Percentiles rank a stretch among this genome's conserved stretches.
Conservation (phyloP, 495 filamentous ascomycete species). For the Amphirosellinia nigrospora region DNA sequence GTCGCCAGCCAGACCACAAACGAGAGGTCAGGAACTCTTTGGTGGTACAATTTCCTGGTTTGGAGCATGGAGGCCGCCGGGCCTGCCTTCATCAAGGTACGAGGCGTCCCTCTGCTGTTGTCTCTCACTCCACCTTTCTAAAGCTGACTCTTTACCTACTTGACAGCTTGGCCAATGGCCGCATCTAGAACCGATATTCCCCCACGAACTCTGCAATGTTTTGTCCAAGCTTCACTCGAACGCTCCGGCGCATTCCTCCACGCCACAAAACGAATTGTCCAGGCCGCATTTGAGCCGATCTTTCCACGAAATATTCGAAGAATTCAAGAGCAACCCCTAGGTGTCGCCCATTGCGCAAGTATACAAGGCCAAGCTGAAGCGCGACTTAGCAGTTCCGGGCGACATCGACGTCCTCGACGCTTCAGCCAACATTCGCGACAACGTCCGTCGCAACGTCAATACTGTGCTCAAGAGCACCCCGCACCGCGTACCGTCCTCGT, state of each 20-base stretch:
- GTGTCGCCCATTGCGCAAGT: slow-evolving; percentile 98
- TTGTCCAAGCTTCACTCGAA: slow-evolving; percentile 97
- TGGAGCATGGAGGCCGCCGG: slow-evolving; percentile 91
- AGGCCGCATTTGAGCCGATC: slow-evolving; percentile 76
- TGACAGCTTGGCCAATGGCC: slow-evolving; percentile 94
- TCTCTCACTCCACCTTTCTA: neutral
- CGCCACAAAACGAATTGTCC: slow-evolving; percentile 78
- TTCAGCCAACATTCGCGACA: slow-evolving; percentile 63
- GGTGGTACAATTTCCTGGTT: slow-evolving; percentile 95
- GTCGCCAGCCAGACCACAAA: slow-evolving; percentile 62
- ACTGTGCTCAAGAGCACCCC: slow-evolving; percentile 84
- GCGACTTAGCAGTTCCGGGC: slow-evolving; percentile 69
- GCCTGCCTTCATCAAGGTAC: slow-evolving; percentile 96
- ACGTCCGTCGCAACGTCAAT: slow-evolving; percentile 81
- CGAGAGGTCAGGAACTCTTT: slow-evolving; percentile 79
- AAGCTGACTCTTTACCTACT: slow-evolving; percentile 32
- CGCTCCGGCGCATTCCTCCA: slow-evolving; percentile 89
- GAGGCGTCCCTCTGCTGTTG: slow-evolving; percentile 13
- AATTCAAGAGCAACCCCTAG: slow-evolving; percentile 92
- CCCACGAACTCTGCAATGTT: slow-evolving; percentile 85
- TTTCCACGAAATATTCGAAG: slow-evolving; percentile 95
- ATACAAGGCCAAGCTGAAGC: slow-evolving; percentile 92
- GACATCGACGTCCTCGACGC: slow-evolving; percentile 62
- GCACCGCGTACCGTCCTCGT: slow-evolving; percentile 83
- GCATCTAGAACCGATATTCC: slow-evolving; percentile 97